phyloP scores from a whole-genome alignment of 441 rosid genomes.

The Capsella rubella region DNA sequence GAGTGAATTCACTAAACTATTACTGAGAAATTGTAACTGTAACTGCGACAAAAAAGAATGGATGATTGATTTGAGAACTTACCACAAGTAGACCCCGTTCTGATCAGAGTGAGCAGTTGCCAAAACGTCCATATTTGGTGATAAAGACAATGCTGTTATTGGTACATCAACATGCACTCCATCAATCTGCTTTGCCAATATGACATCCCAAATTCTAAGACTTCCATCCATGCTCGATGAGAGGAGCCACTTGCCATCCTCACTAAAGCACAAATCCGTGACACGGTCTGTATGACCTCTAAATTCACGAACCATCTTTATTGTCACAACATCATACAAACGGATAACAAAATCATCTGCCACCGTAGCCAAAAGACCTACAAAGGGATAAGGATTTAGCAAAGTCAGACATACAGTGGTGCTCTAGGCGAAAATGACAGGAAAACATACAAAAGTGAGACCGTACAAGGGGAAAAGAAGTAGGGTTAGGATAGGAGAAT shows the following conservation, averaged over 20 bases:
- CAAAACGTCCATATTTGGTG: constrained; percentile 93
- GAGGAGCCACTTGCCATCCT: constrained; percentile 97
- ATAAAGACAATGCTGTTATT: constrained; percentile 89
- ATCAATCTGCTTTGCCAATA: constrained; percentile 92
- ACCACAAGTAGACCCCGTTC: constrained; percentile 93
- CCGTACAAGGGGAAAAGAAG: background rate
- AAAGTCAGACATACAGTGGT: constrained; percentile 28
- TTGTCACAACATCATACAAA: constrained; percentile 76
- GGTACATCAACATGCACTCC: constrained; percentile 82
- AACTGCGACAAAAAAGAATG: background rate
- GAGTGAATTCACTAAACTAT: constrained; percentile 6
- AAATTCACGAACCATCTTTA: constrained; percentile 93
- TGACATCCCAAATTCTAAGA: constrained; percentile 91
- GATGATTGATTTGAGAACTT: constrained; percentile 36
- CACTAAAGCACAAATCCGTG: constrained; percentile 91
- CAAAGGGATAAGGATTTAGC: constrained; percentile 25
- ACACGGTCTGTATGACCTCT: constrained; percentile 94
- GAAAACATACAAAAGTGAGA: background rate
- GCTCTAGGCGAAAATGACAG: background rate
- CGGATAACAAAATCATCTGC: constrained; percentile 87
- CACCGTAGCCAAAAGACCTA: constrained; percentile 94
- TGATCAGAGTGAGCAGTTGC: constrained; percentile 97
- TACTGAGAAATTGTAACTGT: background rate
- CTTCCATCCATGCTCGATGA: constrained; percentile 98
- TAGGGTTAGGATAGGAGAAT: background rate